Base-by-base conservation (phyloP, 139 green algal genomes). In the Chlorella sorokiniana region DNA sequence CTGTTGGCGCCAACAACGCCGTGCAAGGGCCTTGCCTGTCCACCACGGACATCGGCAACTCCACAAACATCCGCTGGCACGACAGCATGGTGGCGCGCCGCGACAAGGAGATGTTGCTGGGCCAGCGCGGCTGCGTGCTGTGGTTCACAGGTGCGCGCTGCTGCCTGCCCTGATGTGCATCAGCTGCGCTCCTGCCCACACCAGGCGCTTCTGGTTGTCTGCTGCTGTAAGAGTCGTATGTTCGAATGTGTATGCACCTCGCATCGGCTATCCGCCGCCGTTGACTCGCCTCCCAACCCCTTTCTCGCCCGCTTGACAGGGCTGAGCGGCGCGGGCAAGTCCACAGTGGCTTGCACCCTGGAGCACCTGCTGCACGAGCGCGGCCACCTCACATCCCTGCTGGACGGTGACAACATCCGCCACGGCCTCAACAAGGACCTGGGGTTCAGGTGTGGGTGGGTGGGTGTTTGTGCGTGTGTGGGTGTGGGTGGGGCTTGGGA, bases 341-440 rank as follows among this genome's bases (percentile, higher is more conserved):
- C 61, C 54, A 92, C 90, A 0, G 88, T 93, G 14, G 93, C 92
- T 29, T 92, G 88, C 81, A 92, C 90, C 20, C 84, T 95, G 40
- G 94, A 98, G 88, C 92, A 98, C 89, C 54, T 92, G 86, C 76
- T 96, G n/a, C 85, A 83, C 0, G 90, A 94, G n/a, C 81, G 84
- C 23, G 94, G 95, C 44, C 92, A 93, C 41, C 38, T 93, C 6
- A 96, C 92, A 2, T 85, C 91, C 16, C 88, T 98, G 40, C 87
- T 99, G 79, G 96, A 99, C 77, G 96, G 96, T 8, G 96, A 99
- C 87, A 98, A 98, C 86, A 83, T 99, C 6, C 91, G 96, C 3
- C 94, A 98, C 79, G 96, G 96, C 10, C 92, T 98, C 31, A 98
- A 97, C 90, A 94, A 87, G 64, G 97, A 98, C 89, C 88, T 98